phyloP scores from a whole-genome alignment of 768 basidiomycete species.

The Flagelloscypha sp. region DNA sequence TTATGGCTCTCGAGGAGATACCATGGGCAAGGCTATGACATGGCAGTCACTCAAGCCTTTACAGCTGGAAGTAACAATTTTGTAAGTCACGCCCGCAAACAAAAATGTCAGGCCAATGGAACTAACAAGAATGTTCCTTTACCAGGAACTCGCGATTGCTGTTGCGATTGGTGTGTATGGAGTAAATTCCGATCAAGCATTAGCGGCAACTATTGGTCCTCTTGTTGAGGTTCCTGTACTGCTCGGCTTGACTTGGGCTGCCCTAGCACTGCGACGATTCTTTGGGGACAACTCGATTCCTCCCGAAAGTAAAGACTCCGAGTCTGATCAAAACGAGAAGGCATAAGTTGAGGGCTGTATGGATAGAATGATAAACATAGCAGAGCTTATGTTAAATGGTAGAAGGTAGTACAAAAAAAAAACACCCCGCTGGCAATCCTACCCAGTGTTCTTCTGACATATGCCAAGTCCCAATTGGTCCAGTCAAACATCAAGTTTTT shows the following conservation, averaged over 20 bases:
- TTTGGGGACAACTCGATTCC: too few species aligned
- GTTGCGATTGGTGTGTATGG: constrained; percentile 75
- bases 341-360: too few species aligned
- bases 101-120: not conserved
- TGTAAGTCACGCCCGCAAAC: constrained; percentile 27
- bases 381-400: too few species aligned
- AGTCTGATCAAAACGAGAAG: too few species aligned
- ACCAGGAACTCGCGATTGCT: constrained; percentile 74
- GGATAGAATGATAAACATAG: too few species aligned
- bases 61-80: constrained; percentile 78
- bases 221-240: constrained; percentile 77
- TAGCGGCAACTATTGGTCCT: constrained; percentile 75
- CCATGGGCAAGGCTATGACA: constrained; percentile 46
- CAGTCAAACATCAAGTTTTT: too few species aligned
- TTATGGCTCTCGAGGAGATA: constrained; percentile 32
- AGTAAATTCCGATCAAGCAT: constrained; percentile 65
- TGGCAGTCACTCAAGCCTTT: constrained; percentile 71
- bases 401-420: too few species aligned
- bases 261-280: constrained; percentile 38
- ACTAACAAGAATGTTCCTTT: not conserved
- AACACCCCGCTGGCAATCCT: too few species aligned
- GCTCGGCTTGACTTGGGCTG: constrained; percentile 58
- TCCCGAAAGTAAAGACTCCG: too few species aligned
- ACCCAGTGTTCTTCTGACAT: too few species aligned
- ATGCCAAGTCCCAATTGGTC: too few species aligned